phyloP scores from a whole-genome alignment of 148 eudicot genomes.

The Vaccinium macrocarpon region DNA sequence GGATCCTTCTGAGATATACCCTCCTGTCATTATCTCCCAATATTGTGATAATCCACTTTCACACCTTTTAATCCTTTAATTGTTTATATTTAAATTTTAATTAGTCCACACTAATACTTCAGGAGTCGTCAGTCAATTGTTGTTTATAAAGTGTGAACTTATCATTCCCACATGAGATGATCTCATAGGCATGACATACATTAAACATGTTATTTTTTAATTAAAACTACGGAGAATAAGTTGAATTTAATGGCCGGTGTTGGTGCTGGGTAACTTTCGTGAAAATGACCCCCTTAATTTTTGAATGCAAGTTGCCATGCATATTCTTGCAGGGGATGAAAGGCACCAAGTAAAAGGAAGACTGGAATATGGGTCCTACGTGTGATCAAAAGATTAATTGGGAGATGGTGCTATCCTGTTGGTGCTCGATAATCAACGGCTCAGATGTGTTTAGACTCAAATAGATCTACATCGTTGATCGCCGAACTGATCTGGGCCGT shows the following conservation, averaged over 20 bases:
- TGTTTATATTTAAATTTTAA: background rate
- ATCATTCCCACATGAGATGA: background rate
- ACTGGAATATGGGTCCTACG: background rate
- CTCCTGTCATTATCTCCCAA: background rate
- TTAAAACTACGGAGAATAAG: background rate
- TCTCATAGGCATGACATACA: background rate
- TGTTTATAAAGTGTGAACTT: background rate
- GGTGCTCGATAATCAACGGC: too few species aligned
- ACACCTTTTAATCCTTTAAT: background rate
- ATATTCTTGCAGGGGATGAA: background rate
- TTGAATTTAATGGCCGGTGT: background rate
- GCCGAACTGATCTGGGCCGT: too few species aligned
- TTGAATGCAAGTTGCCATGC: background rate
- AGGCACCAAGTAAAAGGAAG: background rate
- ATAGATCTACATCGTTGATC: too few species aligned
- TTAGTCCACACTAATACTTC: background rate
- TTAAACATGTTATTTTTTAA: too few species aligned
- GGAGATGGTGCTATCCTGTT: background rate
- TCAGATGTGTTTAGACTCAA: background rate
- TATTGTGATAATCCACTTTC: background rate
- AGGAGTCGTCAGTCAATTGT: background rate
- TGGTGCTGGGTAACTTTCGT: background rate
- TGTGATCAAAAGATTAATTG: background rate
- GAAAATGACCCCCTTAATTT: background rate
- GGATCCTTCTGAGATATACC: background rate